These are phyloP conservation scores for Calocybe gangraenosa DNA, from an alignment of 768 basidiomycete genomes.

Conservation along the genomic window DNA sequence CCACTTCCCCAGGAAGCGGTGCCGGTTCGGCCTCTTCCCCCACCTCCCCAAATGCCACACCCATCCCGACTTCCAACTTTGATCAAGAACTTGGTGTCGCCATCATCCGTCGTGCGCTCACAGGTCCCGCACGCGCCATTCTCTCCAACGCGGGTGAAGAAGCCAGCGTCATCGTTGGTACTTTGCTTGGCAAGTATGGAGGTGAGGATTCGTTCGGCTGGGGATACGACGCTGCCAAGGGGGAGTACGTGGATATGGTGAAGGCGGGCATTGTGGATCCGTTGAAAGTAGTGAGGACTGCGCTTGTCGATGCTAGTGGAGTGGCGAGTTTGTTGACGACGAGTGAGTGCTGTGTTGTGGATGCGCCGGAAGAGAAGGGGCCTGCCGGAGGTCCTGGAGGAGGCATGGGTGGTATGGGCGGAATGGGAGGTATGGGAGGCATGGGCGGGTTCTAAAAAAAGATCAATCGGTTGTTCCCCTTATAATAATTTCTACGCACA, in stretches of 20 bases:
- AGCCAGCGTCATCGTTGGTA: slow-evolving; percentile 88
- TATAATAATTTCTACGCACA: background rate
- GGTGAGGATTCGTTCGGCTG: slow-evolving; percentile 72
- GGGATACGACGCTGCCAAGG: slow-evolving; percentile 91
- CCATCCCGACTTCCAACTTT: slow-evolving; percentile 84
- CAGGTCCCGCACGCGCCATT: slow-evolving; percentile 82
- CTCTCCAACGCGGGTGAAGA: slow-evolving; percentile 94
- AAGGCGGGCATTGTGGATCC: slow-evolving; percentile 93
- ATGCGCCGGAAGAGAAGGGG: slow-evolving; percentile 79
- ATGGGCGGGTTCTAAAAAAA: slow-evolving; percentile 33
- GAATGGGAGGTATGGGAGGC: slow-evolving; percentile 40
- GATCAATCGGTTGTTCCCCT: too few relatives aligned
- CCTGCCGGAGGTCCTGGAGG: slow-evolving; percentile 45
- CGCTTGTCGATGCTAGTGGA: slow-evolving; percentile 86
- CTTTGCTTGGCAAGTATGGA: slow-evolving; percentile 67
- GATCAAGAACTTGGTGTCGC: slow-evolving; percentile 95
- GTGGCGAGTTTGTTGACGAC: slow-evolving; percentile 94
- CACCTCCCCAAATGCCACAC: slow-evolving; percentile 52
- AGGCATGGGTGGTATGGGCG: slow-evolving; percentile 37
- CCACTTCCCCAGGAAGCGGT: slow-evolving; percentile 40
- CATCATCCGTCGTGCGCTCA: slow-evolving; percentile 86
- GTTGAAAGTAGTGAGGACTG: slow-evolving; percentile 91
- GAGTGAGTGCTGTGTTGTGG: slow-evolving; percentile 88
- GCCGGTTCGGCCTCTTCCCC: slow-evolving; percentile 47
- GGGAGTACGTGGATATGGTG: slow-evolving; percentile 95